Base-by-base conservation (phyloP, 495 filamentous ascomycete species). In the Podospora pseudoanserina region DNA sequence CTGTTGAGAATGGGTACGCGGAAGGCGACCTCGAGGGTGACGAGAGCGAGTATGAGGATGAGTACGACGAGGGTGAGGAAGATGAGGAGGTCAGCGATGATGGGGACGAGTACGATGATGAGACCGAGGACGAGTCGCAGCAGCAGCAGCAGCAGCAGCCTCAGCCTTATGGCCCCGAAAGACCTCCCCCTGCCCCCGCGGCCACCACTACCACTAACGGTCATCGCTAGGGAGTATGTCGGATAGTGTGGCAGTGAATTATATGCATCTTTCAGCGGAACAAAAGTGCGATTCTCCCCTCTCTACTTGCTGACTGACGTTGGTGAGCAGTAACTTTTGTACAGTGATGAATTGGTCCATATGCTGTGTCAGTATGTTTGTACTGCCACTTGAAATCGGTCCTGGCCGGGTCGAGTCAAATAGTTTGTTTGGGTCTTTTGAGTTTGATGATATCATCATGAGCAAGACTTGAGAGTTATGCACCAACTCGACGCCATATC, bases 11-110 rank as follows among this genome's bases (percentile, higher is more conserved):
- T 72, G 78, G 84, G 65, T 79, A 79, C 64, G 77, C 77, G 23
- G 79, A 81, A 71, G n/a, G n/a, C n/a, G 78, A 81, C 64, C 79
- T 84, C 61, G 89, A 87, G 5, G 91, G 94, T 66, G 89, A 88
- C 65, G 88, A 89, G 65, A 89, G 92, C 70, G 90, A 91, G 67
- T 89, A 92, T 60, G 90, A 90, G n/a, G 90, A 87, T 39, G 92
- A 93, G 65, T 88, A 90, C 64, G 79, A 82, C 34, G 80, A 81
- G 49, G 74, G 82, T 5, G 79, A 77, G 9, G 61, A 63, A 11
- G 84, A 86, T 53, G 88, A 87, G 62, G 81, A 82, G 64, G 77
- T 78, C 18, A 80, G 79, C 57, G 80, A 81, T n/a, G 81, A 79
- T 20, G 75, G 69, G 67, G 87, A 81, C 23, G 89, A 92, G 61